Evolutionary conservation across 257 asterid species (phyloP).

Genomic region (Petunia axillaris): DNA sequence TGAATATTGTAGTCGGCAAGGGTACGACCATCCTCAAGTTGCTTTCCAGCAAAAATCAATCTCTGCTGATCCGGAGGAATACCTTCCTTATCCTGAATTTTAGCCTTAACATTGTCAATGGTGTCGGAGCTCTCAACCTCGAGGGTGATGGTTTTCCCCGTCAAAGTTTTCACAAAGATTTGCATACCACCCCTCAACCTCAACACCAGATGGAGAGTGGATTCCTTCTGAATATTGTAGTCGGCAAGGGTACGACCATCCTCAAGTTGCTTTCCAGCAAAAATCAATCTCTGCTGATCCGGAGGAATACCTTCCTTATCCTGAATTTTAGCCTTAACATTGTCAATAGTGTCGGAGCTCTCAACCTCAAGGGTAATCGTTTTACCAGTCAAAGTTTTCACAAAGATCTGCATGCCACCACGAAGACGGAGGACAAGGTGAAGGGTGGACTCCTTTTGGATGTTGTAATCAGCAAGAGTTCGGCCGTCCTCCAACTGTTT

Average conservation of each 20-base stretch:
- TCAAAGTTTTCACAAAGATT: conserved; percentile 32
- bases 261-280: conserved; percentile 33
- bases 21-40: conserved; percentile 30
- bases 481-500: neutral
- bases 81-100: conserved; percentile 31
- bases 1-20: conserved; percentile 34
- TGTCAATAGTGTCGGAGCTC: conserved; percentile 29
- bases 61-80: conserved; percentile 35
- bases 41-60: conserved; percentile 34
- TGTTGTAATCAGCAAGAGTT: conserved; percentile 12
- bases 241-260: conserved; percentile 34
- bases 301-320: conserved; percentile 33
- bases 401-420: conserved; percentile 32
- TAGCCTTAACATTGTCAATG: conserved; percentile 26
- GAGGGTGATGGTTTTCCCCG: conserved; percentile 29
- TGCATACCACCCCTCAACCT: conserved; percentile 31
- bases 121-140: conserved; percentile 31
- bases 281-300: conserved; percentile 32
- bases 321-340: conserved; percentile 29
- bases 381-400: conserved; percentile 23
- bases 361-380: conserved; percentile 30
- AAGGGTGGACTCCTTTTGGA: conserved; percentile 22
- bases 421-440: conserved; percentile 13
- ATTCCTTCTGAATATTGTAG: conserved; percentile 27
- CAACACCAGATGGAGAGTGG: conserved; percentile 19